Evolutionary conservation across 495 filamentous ascomycete genomes (phyloP).

Genomic region (Podospora appendiculata): DNA sequence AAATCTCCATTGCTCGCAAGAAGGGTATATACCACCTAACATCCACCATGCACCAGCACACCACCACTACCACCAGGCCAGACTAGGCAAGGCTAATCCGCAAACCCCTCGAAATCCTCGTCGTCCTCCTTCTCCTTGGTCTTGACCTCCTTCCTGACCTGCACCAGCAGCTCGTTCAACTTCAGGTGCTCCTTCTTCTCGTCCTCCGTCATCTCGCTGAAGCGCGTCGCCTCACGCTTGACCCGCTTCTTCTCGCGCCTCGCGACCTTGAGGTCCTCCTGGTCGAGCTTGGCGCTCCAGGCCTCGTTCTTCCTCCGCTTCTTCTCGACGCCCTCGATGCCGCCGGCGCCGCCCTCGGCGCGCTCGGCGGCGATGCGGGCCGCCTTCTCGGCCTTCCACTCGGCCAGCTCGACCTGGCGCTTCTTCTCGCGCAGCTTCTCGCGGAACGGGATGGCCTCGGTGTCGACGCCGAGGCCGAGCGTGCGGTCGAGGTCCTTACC

Average conservation of each 20-base stretch:
- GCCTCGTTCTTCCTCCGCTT: constrained; percentile 54
- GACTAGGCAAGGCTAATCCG: constrained; percentile 10
- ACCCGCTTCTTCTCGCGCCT: constrained; percentile 68
- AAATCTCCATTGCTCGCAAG: background rate
- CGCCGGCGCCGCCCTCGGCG: constrained; percentile 11
- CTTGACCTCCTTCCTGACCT: constrained; percentile 51
- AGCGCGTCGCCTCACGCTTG: constrained; percentile 60
- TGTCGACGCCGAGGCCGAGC: constrained; percentile 82
- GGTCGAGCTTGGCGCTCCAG: constrained; percentile 79
- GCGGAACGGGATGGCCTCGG: constrained; percentile 55
- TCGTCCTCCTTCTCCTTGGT: constrained; percentile 34
- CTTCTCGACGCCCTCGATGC: background rate
- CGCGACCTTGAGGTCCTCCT: constrained; percentile 54
- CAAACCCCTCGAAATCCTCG: constrained; percentile 42
- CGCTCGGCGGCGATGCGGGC: constrained; percentile 36
- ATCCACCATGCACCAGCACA: background rate
- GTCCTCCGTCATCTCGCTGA: constrained; percentile 62
- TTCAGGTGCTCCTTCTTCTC: constrained; percentile 63
- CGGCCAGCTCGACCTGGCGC: constrained; percentile 43
- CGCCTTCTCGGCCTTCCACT: constrained; percentile 20
- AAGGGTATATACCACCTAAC: background rate
- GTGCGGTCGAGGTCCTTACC: constrained; percentile 59
- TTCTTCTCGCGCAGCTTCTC: constrained; percentile 72
- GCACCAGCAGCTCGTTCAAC: constrained; percentile 53
- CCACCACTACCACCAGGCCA: background rate